Evolutionary conservation across 2,329 filamentous ascomycete genomes (phyloP).

Genomic region (Aspergillus intermedius): DNA sequence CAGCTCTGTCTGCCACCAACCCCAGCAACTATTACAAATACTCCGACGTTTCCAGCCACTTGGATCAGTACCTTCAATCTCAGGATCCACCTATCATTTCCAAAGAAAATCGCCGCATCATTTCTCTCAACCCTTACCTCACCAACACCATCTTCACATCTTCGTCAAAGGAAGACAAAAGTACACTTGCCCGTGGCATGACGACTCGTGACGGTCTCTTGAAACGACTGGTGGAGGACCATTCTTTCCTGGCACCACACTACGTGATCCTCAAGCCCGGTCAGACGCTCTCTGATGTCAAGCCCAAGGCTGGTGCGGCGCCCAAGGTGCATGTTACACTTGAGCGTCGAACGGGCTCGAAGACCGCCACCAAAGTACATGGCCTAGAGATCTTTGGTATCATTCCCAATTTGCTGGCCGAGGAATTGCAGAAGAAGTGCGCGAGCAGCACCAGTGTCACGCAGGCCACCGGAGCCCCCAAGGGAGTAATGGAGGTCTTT

Average conservation of each 20-base stretch:
- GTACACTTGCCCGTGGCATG: constrained; percentile 51
- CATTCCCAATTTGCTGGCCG: constrained; percentile 53
- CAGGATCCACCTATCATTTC: constrained; percentile 49
- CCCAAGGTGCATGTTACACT: constrained; percentile 56
- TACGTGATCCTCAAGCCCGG: constrained; percentile 48
- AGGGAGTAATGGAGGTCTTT: constrained; percentile 60
- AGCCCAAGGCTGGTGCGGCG: constrained; percentile 54
- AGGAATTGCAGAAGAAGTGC: constrained; percentile 61
- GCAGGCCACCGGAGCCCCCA: constrained; percentile 55
- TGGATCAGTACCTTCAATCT: constrained; percentile 54
- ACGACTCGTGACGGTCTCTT: constrained; percentile 56
- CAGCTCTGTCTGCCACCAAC: constrained; percentile 40
- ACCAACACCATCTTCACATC: constrained; percentile 56
- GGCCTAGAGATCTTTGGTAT: constrained; percentile 58
- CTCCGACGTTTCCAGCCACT: constrained; percentile 51
- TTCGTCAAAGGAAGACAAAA: constrained; percentile 47
- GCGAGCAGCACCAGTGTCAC: constrained; percentile 62
- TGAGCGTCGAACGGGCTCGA: constrained; percentile 60
- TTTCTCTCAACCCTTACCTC: constrained; percentile 57
- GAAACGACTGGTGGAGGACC: constrained; percentile 51
- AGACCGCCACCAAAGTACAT: constrained; percentile 58
- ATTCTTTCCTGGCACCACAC: constrained; percentile 46
- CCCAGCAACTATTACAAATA: constrained; percentile 53
- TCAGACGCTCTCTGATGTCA: constrained; percentile 40
- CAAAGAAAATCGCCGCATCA: constrained; percentile 53